Evolutionary conservation across 179 eudicot species (phyloP).

Genomic region (Beta lomatogona): DNA sequence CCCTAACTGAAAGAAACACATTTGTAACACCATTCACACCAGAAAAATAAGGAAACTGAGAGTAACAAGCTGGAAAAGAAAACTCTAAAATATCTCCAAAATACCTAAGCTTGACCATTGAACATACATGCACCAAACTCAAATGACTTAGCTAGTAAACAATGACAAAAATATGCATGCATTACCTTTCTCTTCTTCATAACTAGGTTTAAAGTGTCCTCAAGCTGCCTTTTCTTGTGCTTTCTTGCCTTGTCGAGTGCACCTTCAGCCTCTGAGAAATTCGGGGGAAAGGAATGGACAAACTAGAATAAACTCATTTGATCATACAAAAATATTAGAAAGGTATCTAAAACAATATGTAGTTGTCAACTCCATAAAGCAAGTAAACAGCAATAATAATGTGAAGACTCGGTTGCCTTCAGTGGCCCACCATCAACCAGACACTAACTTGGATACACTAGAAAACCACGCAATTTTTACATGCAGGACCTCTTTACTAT

Average conservation of each 20-base stretch:
- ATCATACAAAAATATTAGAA: neutral
- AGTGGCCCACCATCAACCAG: neutral
- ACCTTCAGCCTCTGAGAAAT: conserved; percentile 89
- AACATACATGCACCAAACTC: neutral
- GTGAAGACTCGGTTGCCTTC: neutral
- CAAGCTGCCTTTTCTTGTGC: conserved; percentile 98
- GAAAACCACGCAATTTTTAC: neutral
- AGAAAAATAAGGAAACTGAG: neutral
- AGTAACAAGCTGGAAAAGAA: neutral
- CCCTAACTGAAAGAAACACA: neutral
- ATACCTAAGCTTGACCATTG: neutral
- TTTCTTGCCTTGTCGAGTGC: conserved; percentile 97
- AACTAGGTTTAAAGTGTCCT: conserved; percentile 85
- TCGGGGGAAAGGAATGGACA: neutral
- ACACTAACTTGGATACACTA: neutral
- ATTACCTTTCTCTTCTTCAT: conserved; percentile 85
- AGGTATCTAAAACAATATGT: neutral
- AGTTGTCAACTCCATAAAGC: neutral
- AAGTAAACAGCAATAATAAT: neutral
- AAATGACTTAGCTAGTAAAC: neutral
- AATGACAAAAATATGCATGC: neutral
- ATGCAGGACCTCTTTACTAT: neutral
- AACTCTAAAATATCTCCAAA: neutral
- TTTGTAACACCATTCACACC: neutral
- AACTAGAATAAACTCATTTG: neutral